A percentile compares a stretch with the other conserved stretches of the same genome.
phyloP scores from a whole-genome alignment of 257 asterid species.

The Solanum neorickii region DNA sequence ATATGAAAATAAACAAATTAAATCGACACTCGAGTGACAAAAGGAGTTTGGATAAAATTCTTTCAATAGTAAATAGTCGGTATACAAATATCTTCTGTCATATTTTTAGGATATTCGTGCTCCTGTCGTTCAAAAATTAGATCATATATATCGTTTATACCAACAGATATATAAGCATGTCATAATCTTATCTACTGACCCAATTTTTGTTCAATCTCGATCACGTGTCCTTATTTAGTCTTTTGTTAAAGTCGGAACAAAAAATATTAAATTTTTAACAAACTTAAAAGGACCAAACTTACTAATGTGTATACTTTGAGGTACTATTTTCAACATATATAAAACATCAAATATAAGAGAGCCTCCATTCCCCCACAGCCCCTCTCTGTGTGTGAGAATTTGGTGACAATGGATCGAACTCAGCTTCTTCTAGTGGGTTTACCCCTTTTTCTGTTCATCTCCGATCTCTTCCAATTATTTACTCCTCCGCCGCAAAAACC shows the following conservation, averaged over 20 bases:
- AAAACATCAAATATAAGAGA: not conserved
- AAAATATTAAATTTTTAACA: not conserved
- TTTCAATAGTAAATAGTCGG: too few species aligned
- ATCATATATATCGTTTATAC: too few species aligned
- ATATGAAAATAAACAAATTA: not conserved
- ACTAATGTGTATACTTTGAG: not conserved
- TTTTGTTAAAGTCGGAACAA: too few species aligned
- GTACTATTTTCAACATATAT: not conserved
- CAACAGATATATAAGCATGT: too few species aligned
- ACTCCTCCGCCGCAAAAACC: slow-evolving; percentile 68
- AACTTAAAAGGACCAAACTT: not conserved
- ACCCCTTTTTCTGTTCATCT: slow-evolving; percentile 75
- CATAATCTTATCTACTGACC: too few species aligned
- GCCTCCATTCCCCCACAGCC: not conserved
- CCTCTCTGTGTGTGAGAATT: not conserved
- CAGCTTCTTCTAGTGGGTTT: slow-evolving; percentile 65
- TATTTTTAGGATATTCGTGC: too few species aligned
- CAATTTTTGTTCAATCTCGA: too few species aligned
- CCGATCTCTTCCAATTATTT: slow-evolving; percentile 70
- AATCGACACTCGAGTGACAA: not conserved
- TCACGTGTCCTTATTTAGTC: too few species aligned
- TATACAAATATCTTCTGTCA: too few species aligned
- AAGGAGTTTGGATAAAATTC: not conserved
- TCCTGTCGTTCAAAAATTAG: too few species aligned
- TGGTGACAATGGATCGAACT: slow-evolving; percentile 58